phyloP scores from a whole-genome alignment of 2,329 filamentous ascomycete genomes.

The Cryphonectria carpinicola region DNA sequence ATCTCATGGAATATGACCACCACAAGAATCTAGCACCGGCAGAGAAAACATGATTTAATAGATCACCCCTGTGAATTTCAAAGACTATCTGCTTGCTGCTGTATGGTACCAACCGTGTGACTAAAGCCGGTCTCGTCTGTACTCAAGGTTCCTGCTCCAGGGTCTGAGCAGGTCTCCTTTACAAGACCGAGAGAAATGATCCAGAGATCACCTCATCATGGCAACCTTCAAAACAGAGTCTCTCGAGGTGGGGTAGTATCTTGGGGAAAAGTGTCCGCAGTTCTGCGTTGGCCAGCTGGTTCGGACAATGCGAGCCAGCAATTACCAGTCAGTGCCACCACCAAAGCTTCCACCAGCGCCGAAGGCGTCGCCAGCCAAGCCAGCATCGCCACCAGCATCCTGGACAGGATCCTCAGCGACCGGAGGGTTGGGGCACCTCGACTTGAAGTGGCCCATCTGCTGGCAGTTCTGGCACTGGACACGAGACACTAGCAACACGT shows the following conservation, averaged over 20 bases:
- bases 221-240: neutral
- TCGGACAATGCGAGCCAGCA: neutral
- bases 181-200: slow-evolving; percentile 17
- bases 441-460: slow-evolving; percentile 50
- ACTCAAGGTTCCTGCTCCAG: neutral
- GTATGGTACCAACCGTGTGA: neutral
- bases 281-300: neutral
- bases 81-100: slow-evolving; percentile 2
- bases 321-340: slow-evolving; percentile 12
- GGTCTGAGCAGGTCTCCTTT: neutral
- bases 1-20: neutral
- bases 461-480: slow-evolving; percentile 64
- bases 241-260: neutral
- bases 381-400: slow-evolving; percentile 19
- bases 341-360: slow-evolving; percentile 12
- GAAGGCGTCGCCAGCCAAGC: slow-evolving; percentile 19
- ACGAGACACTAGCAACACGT: slow-evolving; percentile 45
- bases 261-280: neutral
- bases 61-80: neutral
- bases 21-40: neutral
- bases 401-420: slow-evolving; percentile 33
- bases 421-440: slow-evolving; percentile 42
- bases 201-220: slow-evolving; percentile 8
- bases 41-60: neutral
- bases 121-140: neutral